A percentile compares a stretch with the other conserved stretches of the same genome.
These are phyloP conservation scores for Boletus nobilissimus DNA, from an alignment of 1,284 basidiomycete species.

Conservation along the genomic window DNA sequence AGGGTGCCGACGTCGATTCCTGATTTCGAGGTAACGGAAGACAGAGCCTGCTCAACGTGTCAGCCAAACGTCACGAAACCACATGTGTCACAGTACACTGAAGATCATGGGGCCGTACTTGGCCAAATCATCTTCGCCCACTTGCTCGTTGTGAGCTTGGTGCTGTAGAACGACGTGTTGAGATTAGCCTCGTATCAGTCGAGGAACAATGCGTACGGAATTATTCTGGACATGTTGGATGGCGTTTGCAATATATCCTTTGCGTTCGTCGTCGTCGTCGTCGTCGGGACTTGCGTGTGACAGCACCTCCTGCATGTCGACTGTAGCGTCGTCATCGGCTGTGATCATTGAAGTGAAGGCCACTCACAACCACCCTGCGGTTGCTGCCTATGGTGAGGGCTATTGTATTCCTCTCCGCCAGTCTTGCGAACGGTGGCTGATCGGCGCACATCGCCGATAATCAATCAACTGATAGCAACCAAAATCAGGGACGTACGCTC, in stretches of 20 bases:
- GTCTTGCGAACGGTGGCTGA: slow-evolving; percentile 53
- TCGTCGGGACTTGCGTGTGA: slow-evolving; percentile 49
- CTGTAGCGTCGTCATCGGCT: slow-evolving; percentile 48
- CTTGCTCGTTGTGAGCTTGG: slow-evolving; percentile 31
- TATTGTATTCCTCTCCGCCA: slow-evolving; percentile 70
- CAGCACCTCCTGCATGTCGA: slow-evolving; percentile 67
- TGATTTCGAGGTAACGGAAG: slow-evolving; percentile 32
- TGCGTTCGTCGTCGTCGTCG: slow-evolving; percentile 22
- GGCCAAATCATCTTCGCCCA: slow-evolving; percentile 28
- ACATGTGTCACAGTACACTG: slow-evolving; percentile 23
- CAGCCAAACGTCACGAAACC: slow-evolving; percentile 10
- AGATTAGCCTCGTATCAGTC: slow-evolving; percentile 7
- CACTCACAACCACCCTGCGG: slow-evolving; percentile 49
- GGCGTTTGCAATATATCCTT: slow-evolving; percentile 34
- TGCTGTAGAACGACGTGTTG: slow-evolving; percentile 21
- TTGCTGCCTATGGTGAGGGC: slow-evolving; percentile 53
- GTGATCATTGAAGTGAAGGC: background rate
- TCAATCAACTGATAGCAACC: slow-evolving; percentile 20
- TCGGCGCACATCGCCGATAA: slow-evolving; percentile 20
- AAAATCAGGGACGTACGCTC: slow-evolving; percentile 31
- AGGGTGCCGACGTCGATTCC: slow-evolving; percentile 34
- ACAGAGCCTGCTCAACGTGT: slow-evolving; percentile 36
- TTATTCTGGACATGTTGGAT: slow-evolving; percentile 42
- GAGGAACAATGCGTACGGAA: slow-evolving; percentile 18
- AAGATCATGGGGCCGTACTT: slow-evolving; percentile 40